Evolutionary conservation across 2,329 filamentous ascomycete species (phyloP).

Genomic region (Penicillium sp.): DNA sequence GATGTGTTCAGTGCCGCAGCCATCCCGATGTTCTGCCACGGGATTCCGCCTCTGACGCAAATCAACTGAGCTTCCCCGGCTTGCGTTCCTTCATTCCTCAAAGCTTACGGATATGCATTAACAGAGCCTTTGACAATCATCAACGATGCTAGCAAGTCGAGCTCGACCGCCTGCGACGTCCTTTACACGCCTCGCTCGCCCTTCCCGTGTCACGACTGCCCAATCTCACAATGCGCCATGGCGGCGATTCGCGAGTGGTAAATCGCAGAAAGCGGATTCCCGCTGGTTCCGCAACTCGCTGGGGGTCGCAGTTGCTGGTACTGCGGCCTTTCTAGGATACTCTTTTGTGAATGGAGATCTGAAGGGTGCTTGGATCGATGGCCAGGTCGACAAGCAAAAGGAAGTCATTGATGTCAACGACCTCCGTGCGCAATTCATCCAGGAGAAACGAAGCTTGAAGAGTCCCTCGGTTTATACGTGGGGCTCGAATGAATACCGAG

Average conservation of each 20-base stretch:
- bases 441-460: conserved; percentile 77
- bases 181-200: conserved; percentile 21
- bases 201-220: conserved; percentile 16
- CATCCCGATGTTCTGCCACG: conserved; percentile 36
- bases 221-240: conserved; percentile 23
- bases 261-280: conserved; percentile 15
- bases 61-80: conserved; percentile 18
- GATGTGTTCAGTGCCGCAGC: conserved; percentile 25
- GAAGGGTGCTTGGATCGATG: conserved; percentile 19
- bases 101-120: conserved; percentile 6
- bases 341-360: conserved; percentile 27
- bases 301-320: conserved; percentile 31
- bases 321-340: conserved; percentile 33
- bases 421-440: conserved; percentile 80
- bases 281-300: conserved; percentile 34
- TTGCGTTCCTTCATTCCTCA: too few relatives aligned
- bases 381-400: conserved; percentile 18
- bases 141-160: conserved; percentile 20
- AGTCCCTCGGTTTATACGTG: conserved; percentile 89
- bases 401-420: conserved; percentile 49
- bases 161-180: conserved; percentile 8
- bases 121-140: conserved; percentile 1
- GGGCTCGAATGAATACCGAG: conserved; percentile 81
- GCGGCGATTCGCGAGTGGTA: conserved; percentile 32
- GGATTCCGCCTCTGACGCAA: conserved; percentile 32